Evolutionary conservation across 208 protist genomes (phyloP), one percentile per base, ranked within the genome.

Genomic region (Crithidia expoeki): DNA sequence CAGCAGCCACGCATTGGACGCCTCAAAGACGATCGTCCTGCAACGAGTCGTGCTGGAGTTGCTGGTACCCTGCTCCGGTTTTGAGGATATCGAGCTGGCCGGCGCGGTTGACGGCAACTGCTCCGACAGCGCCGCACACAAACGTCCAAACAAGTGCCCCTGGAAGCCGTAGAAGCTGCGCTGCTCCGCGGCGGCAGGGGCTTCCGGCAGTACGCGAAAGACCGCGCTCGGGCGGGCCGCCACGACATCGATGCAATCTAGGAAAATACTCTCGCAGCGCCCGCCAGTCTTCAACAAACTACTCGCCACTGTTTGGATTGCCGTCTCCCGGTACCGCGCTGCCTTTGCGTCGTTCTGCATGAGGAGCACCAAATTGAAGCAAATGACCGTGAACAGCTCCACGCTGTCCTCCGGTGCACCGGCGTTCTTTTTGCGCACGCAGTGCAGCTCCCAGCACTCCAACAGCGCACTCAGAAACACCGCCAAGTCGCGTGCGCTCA

Each of bases 381-480:
- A 53, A 40, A 90, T 85, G 7, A 83, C 80, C 30, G 79, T 84
- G 74, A 94, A 90, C 23, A 96, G 79, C 71, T 89, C 86, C 36
- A 75, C 65, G 32, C 79, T 80, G 46, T 96, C 88, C 32, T 71
- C 72, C 60, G 76, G 63, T 0, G 21, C 58, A 9, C 61, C 77
- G 25, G 30, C 80, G 30, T 59, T 72, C 57, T 74, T 81, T 58
- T 82, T 75, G 49, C 92, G 92, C 32, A 96, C 74, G 42, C 88
- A 92, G 36, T 92, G 83, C 51, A 96, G 83, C 74, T 93, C 88
- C 92, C 92, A 96, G 47, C 80, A 82, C 80, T 90, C 79, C 66
- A 93, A 61, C 28, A 90, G 57, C 1, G 92, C 79, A 2, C 52
- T 69, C 12, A 92, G 56, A n/a, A 94, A 79, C n/a, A 92, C 72